A percentile compares a stretch with the other conserved stretches of the same genome.
Evolutionary conservation across 78 protist species (phyloP).

Genomic region (Fonticula alba): DNA sequence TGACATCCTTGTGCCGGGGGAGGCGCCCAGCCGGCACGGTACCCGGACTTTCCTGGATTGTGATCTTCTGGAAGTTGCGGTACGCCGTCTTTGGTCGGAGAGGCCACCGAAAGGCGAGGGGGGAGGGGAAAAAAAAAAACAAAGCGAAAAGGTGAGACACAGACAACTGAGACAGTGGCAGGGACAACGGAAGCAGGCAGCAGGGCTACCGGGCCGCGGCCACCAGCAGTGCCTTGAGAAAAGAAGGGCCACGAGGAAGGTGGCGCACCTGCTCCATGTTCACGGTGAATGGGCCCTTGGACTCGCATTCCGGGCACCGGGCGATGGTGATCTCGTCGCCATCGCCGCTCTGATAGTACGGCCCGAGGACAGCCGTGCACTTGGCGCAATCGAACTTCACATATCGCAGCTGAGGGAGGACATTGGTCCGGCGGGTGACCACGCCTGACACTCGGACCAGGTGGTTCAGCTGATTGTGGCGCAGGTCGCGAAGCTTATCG

Average conservation of each 20-base stretch:
- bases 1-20: slow-evolving; percentile 85
- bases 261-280: slow-evolving; percentile 15
- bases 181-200: no score
- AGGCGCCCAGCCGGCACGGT: slow-evolving; percentile 96
- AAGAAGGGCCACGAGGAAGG: no score
- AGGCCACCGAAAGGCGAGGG: no score
- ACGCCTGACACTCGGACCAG: slow-evolving; percentile 80
- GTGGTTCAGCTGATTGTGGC: slow-evolving; percentile 69
- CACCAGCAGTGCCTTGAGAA: no score
- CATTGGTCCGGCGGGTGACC: slow-evolving; percentile 80
- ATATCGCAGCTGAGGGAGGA: slow-evolving; percentile 77
- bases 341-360: slow-evolving; percentile 33
- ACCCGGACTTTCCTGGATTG: slow-evolving; percentile 94
- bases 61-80: slow-evolving; percentile 81
- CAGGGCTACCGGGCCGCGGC: no score
- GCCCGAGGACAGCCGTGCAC: slow-evolving; percentile 64
- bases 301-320: slow-evolving; percentile 49
- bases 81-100: slow-evolving; percentile 53
- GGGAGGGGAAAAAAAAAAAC: no score
- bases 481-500: slow-evolving; percentile 76
- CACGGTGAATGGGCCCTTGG: slow-evolving; percentile 64
- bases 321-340: background rate
- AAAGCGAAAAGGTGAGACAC: no score
- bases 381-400: slow-evolving; percentile 62
- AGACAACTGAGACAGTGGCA: no score